Conservation (phyloP, 805 yeast species). For the Candida stauntonica region DNA sequence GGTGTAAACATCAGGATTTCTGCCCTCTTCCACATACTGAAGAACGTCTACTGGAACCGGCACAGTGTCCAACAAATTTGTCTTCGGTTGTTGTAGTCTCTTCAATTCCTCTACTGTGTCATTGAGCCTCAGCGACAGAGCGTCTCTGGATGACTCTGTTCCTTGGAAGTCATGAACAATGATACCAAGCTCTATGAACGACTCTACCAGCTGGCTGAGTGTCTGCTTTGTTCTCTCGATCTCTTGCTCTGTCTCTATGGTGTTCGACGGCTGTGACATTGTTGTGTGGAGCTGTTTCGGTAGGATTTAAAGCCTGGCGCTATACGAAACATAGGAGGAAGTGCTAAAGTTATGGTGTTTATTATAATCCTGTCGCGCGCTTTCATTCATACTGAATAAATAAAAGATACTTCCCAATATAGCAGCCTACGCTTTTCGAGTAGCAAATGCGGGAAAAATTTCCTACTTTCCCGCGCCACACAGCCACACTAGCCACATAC, state of each 20-base stretch:
- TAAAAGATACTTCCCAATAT: too few relatives aligned
- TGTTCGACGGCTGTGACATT: not conserved
- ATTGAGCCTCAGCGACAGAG: slow-evolving; percentile 35
- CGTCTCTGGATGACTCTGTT: slow-evolving; percentile 71
- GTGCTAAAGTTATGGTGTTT: too few relatives aligned
- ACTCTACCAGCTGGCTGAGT: slow-evolving; percentile 57
- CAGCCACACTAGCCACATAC: too few relatives aligned
- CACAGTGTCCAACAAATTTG: slow-evolving; percentile 35
- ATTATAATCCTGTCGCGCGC: too few relatives aligned
- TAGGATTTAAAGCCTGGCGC: too few relatives aligned
- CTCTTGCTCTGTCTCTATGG: slow-evolving; percentile 23
- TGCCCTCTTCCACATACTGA: slow-evolving; percentile 89
- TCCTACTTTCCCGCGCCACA: too few relatives aligned
- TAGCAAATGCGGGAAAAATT: too few relatives aligned
- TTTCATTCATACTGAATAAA: too few relatives aligned
- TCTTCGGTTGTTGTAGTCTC: slow-evolving; percentile 28
- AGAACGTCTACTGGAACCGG: slow-evolving; percentile 80
- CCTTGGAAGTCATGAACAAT: slow-evolving; percentile 93
- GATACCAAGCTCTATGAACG: slow-evolving; percentile 84
- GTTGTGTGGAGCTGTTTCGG: too few relatives aligned
- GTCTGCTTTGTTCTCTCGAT: slow-evolving; percentile 29
- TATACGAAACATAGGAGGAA: too few relatives aligned
- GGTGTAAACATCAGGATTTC: slow-evolving; percentile 96
- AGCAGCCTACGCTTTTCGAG: too few relatives aligned
- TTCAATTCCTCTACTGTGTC: slow-evolving; percentile 39